A percentile compares a stretch with the other conserved stretches of the same genome.
Evolutionary conservation across 148 eudicot species (phyloP).

Genomic region (Nepenthes gracilis): DNA sequence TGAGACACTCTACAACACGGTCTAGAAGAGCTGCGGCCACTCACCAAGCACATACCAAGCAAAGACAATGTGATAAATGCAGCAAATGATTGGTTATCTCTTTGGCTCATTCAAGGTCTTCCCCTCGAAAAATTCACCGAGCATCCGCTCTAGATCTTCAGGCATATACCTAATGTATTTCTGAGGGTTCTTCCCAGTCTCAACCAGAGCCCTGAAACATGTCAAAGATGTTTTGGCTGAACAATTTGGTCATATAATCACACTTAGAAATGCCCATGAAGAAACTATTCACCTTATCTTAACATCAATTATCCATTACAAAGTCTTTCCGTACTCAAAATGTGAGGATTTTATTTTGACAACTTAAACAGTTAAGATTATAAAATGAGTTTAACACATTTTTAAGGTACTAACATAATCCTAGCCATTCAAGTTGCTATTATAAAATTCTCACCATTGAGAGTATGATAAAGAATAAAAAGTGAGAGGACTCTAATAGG

Average conservation of each 20-base stretch:
- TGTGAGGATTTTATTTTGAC: too few relatives aligned
- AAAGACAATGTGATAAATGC: background rate
- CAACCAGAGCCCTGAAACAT: conserved; percentile 66
- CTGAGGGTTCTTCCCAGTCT: conserved; percentile 76
- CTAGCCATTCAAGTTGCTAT: too few relatives aligned
- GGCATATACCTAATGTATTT: conserved; percentile 76
- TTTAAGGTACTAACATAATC: too few relatives aligned
- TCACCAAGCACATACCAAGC: background rate
- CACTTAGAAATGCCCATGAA: background rate
- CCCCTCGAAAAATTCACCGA: conserved; percentile 92
- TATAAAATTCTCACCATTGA: too few relatives aligned
- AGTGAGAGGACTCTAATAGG: too few relatives aligned
- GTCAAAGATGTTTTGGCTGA: background rate
- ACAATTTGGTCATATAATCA: background rate
- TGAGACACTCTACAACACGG: background rate
- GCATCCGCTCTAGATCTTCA: conserved; percentile 93
- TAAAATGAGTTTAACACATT: too few relatives aligned
- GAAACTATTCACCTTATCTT: too few relatives aligned
- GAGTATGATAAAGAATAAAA: too few relatives aligned
- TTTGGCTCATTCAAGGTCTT: conserved; percentile 57
- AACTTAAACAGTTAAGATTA: too few relatives aligned
- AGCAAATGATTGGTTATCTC: conserved; percentile 12
- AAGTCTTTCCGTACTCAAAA: too few relatives aligned
- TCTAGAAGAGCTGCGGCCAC: background rate
- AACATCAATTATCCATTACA: too few relatives aligned